A percentile compares a stretch with the other conserved stretches of the same genome.
Evolutionary conservation across 164 flowering plant species (phyloP).

Genomic region (Tetrastigma voinierianum): DNA sequence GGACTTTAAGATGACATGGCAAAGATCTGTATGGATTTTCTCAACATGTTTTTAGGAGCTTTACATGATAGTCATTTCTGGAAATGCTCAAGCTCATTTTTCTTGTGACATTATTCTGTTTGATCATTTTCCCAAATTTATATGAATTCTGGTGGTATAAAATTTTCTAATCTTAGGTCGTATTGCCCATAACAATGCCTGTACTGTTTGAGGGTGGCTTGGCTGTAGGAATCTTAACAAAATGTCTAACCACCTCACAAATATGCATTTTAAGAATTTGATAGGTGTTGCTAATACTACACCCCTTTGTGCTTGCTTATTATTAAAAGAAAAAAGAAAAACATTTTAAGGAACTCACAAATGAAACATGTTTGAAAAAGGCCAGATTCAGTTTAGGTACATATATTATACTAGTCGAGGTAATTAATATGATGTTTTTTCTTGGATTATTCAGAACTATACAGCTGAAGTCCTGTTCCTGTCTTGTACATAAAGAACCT

Average conservation of each 20-base stretch:
- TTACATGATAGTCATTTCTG: not conserved
- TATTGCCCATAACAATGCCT: no score
- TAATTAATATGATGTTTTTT: not conserved
- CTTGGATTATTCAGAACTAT: slow-evolving; percentile 67
- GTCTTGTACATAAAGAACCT: slow-evolving; percentile 89
- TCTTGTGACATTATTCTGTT: no score
- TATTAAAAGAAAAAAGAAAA: no score
- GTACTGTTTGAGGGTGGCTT: no score
- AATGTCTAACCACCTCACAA: not conserved
- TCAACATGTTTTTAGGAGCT: not conserved
- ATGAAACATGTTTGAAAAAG: not conserved
- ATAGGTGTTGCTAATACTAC: not conserved
- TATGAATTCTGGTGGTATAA: no score
- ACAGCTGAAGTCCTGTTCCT: slow-evolving; percentile 62
- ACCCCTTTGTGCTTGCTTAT: not conserved
- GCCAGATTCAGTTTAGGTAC: not conserved
- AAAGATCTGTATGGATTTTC: no score
- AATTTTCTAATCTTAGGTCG: no score
- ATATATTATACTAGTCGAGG: not conserved
- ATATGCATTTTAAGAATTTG: not conserved
- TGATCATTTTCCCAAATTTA: no score
- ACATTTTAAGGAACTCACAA: no score
- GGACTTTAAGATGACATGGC: no score
- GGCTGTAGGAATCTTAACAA: no score
- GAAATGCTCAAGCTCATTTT: no score